Evolutionary conservation across 1,284 basidiomycete species (phyloP), one percentile per base, ranked within the genome.

Genomic region (Cryptococcus neoformans): DNA sequence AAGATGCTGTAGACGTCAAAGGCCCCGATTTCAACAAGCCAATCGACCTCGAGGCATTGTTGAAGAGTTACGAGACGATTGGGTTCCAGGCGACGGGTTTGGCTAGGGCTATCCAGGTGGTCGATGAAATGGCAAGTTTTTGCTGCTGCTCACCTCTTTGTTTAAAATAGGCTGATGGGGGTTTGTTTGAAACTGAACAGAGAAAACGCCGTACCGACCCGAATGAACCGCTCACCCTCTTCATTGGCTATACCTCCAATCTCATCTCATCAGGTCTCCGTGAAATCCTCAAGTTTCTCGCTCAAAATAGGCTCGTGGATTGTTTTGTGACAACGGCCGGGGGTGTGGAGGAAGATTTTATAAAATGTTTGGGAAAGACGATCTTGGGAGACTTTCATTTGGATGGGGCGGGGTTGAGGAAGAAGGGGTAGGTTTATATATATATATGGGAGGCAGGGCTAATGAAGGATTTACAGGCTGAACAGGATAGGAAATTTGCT

Each of bases 401-500:
- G 49, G 89, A 93, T 65, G 96, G 96, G 8, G 90, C 92, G 0
- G 86, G 87, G 57, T 79, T 99, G 45, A 84, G 96, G 47, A 86
- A 83, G 70, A 85, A 85, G 62, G 96, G 96, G 70, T 77, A 11
- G 61, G 74, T 68, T 8, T 17, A 4, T 6, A 2, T 51, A 17
- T 34, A 14, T 17, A 6, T 28, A 6, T 9, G 12, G 21, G 45
- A 46, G 36, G 14, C 6, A 11, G 44, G 12, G 21, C 47, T 55
- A 10, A 49, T 42, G 37, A 17, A 17, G 39, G 8, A 44, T 17
- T 16, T 28, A 28, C 57, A 78, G 76, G 17, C 86, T 99, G 81
- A 99, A 99, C 70, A 85, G 96, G 36, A 95, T 99, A 63, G 96
- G 96, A n/a, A 99, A 99, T 70, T 83, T 99, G 44, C 81, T 99